These are phyloP conservation scores for Phytophthora citricola DNA, from an alignment of 352 stramenopile species.

Conservation along the genomic window DNA sequence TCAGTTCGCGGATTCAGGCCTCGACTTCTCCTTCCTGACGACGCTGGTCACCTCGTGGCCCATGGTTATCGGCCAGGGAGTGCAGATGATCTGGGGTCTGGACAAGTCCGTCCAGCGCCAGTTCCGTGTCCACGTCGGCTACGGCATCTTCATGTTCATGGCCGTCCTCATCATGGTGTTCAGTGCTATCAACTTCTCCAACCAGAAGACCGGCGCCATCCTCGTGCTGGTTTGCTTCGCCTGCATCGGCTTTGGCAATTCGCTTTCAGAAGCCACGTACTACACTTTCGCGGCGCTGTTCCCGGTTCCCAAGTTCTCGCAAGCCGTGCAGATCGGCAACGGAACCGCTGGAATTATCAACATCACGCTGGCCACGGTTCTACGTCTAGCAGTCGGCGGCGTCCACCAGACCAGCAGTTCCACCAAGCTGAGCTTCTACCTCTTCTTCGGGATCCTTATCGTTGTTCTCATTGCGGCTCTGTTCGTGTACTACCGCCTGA, in stretches of 20 bases:
- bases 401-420: conserved; percentile 45
- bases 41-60: conserved; percentile 67
- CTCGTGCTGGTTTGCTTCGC: conserved; percentile 68
- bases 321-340: conserved; percentile 74
- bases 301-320: conserved; percentile 69
- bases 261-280: conserved; percentile 61
- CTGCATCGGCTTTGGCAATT: conserved; percentile 59
- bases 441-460: conserved; percentile 68
- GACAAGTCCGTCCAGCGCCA: conserved; percentile 61
- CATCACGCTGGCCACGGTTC: conserved; percentile 59
- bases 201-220: conserved; percentile 51
- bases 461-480: conserved; percentile 56
- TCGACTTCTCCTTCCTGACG: conserved; percentile 76
- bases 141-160: conserved; percentile 62
- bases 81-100: conserved; percentile 65
- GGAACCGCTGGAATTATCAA: conserved; percentile 58
- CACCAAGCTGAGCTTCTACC: conserved; percentile 54
- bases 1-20: conserved; percentile 51
- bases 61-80: conserved; percentile 54
- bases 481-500: conserved; percentile 49
- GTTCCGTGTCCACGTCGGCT: conserved; percentile 55
- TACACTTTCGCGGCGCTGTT: conserved; percentile 73
- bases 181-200: conserved; percentile 54
- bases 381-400: conserved; percentile 59
- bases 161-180: conserved; percentile 73